Base-by-base conservation (phyloP, 2,329 filamentous ascomycete genomes). In the Monilinia laxa region DNA sequence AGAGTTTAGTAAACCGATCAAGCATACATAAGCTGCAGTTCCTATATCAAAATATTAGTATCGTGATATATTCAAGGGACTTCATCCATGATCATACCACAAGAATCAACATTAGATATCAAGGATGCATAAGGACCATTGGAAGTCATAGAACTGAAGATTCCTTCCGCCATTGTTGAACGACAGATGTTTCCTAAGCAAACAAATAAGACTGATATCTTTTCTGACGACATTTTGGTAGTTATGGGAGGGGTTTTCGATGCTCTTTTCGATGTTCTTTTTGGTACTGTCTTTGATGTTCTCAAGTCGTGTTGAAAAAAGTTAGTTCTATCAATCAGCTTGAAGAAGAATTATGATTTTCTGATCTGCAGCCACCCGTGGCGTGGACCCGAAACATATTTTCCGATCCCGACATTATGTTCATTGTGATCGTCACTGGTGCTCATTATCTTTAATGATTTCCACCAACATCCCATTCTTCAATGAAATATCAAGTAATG, bases 101-200 rank as follows among this genome's bases (percentile, higher is more conserved):
- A 95, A 11, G 91, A 96, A 78, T 98, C 95, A 72, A 97, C 87
- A 68, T 81, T 81, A 20, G 80, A 81, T 75, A 97, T 87, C 68
- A 82, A 80, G 57, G 79, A 81, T 73, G 84, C 81, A 74, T 87
- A 87, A 31, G 85, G 82, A 57, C 84, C 79, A 67, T 89, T 85
- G 71, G 85, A 82, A 52, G 84, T 84, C 52, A 95, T 80, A 68
- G 88, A 85, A 67, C 87, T 87, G 80, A 99, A 98, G 71, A 97
- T 91, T 60, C 91, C 95, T 81, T 98, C 94, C 56, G 93, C 92
- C 95, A 99, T 98, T 42, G 95, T 91, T 10, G 93, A 97, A 68
- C 85, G 84, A 77, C 93, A 99, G 75, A 98, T 98, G 79, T 99
- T 99, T 77, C 95, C 95, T 45, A 98, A 84, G 80, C 95, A 99